A percentile compares a stretch with the other conserved stretches of the same genome.
Evolutionary conservation across 2,329 filamentous ascomycete species (phyloP).

Genomic region (Massarina eburnea): DNA sequence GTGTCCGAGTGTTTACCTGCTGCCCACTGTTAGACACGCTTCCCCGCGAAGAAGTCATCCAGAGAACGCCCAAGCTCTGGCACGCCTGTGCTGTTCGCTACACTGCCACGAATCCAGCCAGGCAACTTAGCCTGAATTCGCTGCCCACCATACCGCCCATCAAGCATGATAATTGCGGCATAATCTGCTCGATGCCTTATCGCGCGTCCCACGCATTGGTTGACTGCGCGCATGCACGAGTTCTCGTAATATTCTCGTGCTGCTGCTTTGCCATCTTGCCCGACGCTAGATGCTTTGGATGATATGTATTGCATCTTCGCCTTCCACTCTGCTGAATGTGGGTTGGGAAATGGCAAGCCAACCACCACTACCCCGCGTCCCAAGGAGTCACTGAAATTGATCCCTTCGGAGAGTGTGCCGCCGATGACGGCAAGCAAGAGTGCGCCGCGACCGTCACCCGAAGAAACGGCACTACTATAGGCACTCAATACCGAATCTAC

Average conservation of each 20-base stretch:
- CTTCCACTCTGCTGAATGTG: constrained; percentile 87
- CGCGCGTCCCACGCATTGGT: constrained; percentile 91
- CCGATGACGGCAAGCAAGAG: constrained; percentile 88
- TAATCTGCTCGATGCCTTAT: constrained; percentile 89
- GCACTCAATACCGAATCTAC: constrained; percentile 71
- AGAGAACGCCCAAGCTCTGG: constrained; percentile 47
- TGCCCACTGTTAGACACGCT: constrained; percentile 7
- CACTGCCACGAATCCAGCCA: constrained; percentile 78
- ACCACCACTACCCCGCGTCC: constrained; percentile 90
- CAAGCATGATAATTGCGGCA: constrained; percentile 83
- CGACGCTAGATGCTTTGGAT: constrained; percentile 49
- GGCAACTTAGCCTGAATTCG: constrained; percentile 80
- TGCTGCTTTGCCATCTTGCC: constrained; percentile 47
- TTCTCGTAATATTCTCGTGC: constrained; percentile 89
- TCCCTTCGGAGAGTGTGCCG: constrained; percentile 93
- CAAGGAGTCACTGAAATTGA: constrained; percentile 92
- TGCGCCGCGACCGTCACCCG: constrained; percentile 61
- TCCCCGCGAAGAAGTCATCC: constrained; percentile 41
- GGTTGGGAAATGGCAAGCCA: constrained; percentile 89
- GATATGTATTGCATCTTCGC: constrained; percentile 88
- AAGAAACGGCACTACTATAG: constrained; percentile 68
- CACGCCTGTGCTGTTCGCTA: constrained; percentile 48
- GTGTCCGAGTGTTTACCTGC: background rate
- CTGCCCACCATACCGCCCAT: constrained; percentile 73
- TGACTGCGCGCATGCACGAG: constrained; percentile 93